A percentile compares a stretch with the other conserved stretches of the same genome.
Evolutionary conservation across 1,139 yeast species (phyloP).

Genomic region (Saccharomycopsis hybrid): DNA sequence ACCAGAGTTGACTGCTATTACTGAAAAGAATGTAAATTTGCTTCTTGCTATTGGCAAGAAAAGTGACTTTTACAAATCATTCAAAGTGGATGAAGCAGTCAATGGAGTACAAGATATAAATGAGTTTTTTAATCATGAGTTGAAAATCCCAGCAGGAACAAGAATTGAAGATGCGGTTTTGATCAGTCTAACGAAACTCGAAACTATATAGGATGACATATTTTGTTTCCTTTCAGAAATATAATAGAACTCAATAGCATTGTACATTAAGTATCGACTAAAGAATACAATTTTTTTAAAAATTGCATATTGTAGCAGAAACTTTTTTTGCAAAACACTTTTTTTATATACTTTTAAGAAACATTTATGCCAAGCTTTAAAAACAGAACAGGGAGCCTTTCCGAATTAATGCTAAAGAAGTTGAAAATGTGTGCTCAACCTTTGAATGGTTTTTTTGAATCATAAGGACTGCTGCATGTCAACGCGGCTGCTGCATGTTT

Average conservation of each 20-base stretch:
- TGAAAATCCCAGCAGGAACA: conserved; percentile 48
- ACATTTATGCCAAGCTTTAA: no score
- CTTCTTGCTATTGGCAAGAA: conserved; percentile 61
- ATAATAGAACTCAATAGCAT: not conserved
- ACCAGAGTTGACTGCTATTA: conserved; percentile 1
- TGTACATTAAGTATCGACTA: no score
- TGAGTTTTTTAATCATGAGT: conserved; percentile 45
- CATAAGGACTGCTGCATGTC: no score
- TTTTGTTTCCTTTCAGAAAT: not conserved
- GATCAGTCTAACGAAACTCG: conserved; percentile 48
- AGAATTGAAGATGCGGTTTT: conserved; percentile 67
- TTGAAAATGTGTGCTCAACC: no score
- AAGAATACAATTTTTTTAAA: no score
- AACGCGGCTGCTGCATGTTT: no score
- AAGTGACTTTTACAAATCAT: conserved; percentile 47
- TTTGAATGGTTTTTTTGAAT: no score
- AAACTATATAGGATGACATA: not conserved
- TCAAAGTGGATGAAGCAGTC: conserved; percentile 41
- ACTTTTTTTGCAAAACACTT: no score
- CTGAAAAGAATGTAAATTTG: conserved; percentile 27
- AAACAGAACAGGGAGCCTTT: no score
- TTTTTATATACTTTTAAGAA: no score
- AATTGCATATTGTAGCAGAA: no score
- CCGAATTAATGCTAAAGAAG: no score
- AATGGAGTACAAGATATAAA: conserved; percentile 48